Evolutionary conservation across 2,329 filamentous ascomycete genomes (phyloP).

Genomic region (Plenodomus biglobosus): DNA sequence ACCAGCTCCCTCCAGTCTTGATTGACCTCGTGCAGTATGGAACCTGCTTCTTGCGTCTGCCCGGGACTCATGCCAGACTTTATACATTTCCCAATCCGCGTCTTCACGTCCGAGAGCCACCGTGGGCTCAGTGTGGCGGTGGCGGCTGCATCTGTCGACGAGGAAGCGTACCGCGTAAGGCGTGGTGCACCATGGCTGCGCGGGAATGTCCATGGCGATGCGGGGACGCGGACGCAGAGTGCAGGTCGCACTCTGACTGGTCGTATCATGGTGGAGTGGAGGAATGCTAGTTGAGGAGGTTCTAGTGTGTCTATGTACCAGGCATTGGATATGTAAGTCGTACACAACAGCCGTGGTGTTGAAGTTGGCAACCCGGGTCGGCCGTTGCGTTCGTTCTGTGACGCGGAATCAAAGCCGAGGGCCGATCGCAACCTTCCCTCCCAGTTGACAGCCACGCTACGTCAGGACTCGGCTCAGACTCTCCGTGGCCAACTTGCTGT

Average conservation of each 20-base stretch:
- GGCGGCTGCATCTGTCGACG: slow-evolving; percentile 4
- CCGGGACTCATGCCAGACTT: slow-evolving; percentile 66
- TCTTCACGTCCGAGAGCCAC: slow-evolving; percentile 71
- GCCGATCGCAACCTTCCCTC: neutral
- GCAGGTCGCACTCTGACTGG: neutral
- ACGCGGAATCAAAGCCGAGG: slow-evolving; percentile 18
- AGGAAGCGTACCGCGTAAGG: slow-evolving; percentile 14
- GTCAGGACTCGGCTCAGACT: neutral
- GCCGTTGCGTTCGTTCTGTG: neutral
- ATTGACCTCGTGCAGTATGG: slow-evolving; percentile 62
- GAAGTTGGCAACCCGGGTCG: neutral
- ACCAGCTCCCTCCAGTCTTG: slow-evolving; percentile 71
- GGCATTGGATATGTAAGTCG: no score
- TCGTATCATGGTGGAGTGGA: neutral
- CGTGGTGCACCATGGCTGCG: neutral
- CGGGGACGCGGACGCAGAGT: neutral
- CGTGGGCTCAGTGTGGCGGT: slow-evolving; percentile 46
- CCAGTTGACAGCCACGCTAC: neutral
- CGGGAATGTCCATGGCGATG: neutral
- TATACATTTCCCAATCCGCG: slow-evolving; percentile 72
- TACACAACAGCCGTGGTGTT: neutral
- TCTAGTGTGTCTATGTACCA: no score
- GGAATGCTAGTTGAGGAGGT: neutral
- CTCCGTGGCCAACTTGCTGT: neutral
- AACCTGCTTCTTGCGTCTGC: slow-evolving; percentile 61